Base-by-base conservation (phyloP, 352 stramenopile species). In the Pythium scleroteichum region DNA sequence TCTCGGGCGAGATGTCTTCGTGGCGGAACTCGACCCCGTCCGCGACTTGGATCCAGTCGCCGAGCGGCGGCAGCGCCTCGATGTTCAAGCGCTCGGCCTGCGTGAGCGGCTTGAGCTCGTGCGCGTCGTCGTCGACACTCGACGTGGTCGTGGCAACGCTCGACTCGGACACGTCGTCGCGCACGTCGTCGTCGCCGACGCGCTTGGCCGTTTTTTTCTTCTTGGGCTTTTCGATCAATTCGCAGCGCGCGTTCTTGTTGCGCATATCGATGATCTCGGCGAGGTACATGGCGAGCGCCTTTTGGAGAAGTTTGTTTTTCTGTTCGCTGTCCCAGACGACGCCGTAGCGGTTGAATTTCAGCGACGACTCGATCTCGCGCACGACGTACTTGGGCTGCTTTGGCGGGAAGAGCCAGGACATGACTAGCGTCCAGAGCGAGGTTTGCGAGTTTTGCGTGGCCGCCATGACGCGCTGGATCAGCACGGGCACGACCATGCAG, bases 381-480 rank as follows among this genome's bases (percentile, higher is more conserved):
- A 22, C 38, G 6, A 73, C 62, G 19, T 64, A 66, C 45, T 49
- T 55, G 19, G 32, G 45, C 16, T 10, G 4, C 39, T 47, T 61
- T 23, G 32, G 8, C 13, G 39, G 52, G 20, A 53, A 58, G 6
- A 68, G 26, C 2, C 55, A 19, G n/a, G 22, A 13, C 23, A 26
- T 22, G 39, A 66, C 24, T 19, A 66, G 20, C 44, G 60, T 32
- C 41, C 45, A 57, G 23, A 68, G 26, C 17, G 60, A 68, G 2
- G 41, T 51, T 9, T 50, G 61, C 53, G 45, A 55, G 53, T 29
- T 45, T 19, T 62, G 44, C 12, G 62, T 32, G 16, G 41, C 40
- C 0, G 77, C 62, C 33, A 88, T 75, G 22, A 66, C 68, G n/a
- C 90, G 69, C 57, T 84, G 77, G 53, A 84, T 76, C 45, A 85